Conservation (phyloP, 805 yeast species). For the Pichia heedii region DNA sequence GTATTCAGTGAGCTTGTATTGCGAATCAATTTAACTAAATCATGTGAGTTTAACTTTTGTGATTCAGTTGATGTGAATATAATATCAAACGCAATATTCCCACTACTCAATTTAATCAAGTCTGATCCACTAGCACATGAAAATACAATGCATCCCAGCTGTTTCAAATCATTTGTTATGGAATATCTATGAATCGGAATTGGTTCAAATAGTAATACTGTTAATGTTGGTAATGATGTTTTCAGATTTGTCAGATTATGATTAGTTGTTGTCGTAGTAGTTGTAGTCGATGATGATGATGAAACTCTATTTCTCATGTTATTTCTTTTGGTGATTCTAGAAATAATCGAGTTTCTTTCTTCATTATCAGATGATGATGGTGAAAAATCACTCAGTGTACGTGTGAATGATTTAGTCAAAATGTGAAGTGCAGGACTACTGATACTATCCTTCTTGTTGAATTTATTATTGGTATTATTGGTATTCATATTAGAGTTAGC, state of each 20-base stretch:
- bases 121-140: slow-evolving; percentile 76
- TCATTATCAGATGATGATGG: slow-evolving; percentile 67
- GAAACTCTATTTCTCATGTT: not conserved
- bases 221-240: slow-evolving; percentile 28
- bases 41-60: slow-evolving; percentile 60
- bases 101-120: slow-evolving; percentile 68
- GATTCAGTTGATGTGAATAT: slow-evolving; percentile 68
- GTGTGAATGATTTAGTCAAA: slow-evolving; percentile 16
- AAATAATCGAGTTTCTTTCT: slow-evolving; percentile 43
- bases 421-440: slow-evolving; percentile 21
- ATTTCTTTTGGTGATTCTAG: slow-evolving; percentile 35
- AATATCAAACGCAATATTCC: slow-evolving; percentile 75
- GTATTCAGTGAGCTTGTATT: slow-evolving; percentile 73
- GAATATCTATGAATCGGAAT: slow-evolving; percentile 74
- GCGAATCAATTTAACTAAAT: slow-evolving; percentile 67
- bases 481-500: not conserved
- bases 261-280: not conserved
- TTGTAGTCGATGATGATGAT: not conserved
- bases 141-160: slow-evolving; percentile 72
- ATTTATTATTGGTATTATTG: not conserved
- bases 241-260: not conserved
- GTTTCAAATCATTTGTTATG: slow-evolving; percentile 52
- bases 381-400: slow-evolving; percentile 24
- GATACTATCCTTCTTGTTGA: not conserved
- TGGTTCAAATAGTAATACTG: slow-evolving; percentile 77